Base-by-base conservation (phyloP, 129 eudicot species). In the Helianthus tuberosus region DNA sequence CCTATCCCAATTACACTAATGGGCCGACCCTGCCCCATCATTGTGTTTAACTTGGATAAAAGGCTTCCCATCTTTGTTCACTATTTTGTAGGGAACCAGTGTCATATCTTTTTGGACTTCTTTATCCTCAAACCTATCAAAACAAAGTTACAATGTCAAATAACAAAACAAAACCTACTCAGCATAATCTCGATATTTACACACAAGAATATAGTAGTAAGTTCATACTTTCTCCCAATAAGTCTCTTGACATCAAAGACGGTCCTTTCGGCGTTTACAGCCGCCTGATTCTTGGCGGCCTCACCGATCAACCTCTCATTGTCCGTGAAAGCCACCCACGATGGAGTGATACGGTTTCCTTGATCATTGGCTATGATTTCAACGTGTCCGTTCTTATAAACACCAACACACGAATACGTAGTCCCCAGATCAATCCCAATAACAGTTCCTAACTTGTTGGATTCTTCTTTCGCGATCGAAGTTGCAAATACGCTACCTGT, bases 251-350 rank as follows among this genome's bases (percentile, higher is more conserved):
- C 91, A 62, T 83, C 87, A 61, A 86, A 86, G 73, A 86, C 44
- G 13, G 91, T 86, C 81, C 87, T 83, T 36, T 86, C 84, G 11
- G 82, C 77, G 46, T 86, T 86, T 48, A 83, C 91, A 29, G 91
- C 91, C 14, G 86, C 91, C 77, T 83, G 91, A 67, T 86, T 83
- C 82, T 83, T 86, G 44, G 84, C 91, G 48, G 91, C 91, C 87
- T 86, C 91, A 65, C 87, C 91, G 57, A 86, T 86, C 85, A 86
- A 74, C 64, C 87, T 83, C 75, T 86, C 91, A 17, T 73, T 57
- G 16, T 86, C 91, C 11, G 91, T 86, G 81, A 86, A 86, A 27
- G 79, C 91, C 65, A 86, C 91, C 91, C 91, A 86, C n/a, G 87
- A n/a, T 59, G 91, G 91, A 62, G 91, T 83, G 74, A 86, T 86